Evolutionary conservation across 768 basidiomycete species (phyloP), one percentile per base, ranked within the genome.

Genomic region (Tylopilus cervinicoccineus): DNA sequence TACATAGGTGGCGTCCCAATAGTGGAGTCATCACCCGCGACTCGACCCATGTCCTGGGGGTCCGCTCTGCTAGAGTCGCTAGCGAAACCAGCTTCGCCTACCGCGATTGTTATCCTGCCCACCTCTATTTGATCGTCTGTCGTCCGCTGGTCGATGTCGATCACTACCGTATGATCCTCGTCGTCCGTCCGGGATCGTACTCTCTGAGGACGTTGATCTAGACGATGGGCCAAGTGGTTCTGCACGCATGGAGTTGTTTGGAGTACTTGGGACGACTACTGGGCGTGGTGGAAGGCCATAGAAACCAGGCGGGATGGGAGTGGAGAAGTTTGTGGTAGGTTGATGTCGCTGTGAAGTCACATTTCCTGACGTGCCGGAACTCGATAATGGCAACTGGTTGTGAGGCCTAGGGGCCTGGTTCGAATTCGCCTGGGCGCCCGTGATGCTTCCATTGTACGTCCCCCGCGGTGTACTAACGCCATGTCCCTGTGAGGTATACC

Each of bases 281-380:
- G 61, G 61, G 22, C 61, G 62, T 45, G 33, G 59, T 2, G 61
- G 61, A 31, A 64, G 60, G 12, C 23, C 2, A 28, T 53, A 53
- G 17, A 4, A 13, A 22, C 46, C 42, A 32, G 23, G 1, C 0
- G 32, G 34, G 8, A 28, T 19, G 37, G 58, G 41, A 19, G 14
- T 20, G 10, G 42, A 26, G 17, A 28, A 14, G 17, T 27, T 45
- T 17, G 22, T 22, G 36, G 32, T 7, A 38, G 24, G 43, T 28
- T 16, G 56, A 13, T 38, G 52, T 36, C 44, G 50, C 13, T 40
- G 52, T 37, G 48, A 17, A 3, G 39, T 8, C n/a, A 22, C 13
- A 27, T 51, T 51, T 20, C 44, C 47, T 44, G 52, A 19, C 33
- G 26, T 44, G 20, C 42, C 24, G 16, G 24, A n/a, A 40, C 43